These are phyloP conservation scores for Candida endomychidarum DNA, from an alignment of 805 yeast species.

Conservation along the genomic window DNA sequence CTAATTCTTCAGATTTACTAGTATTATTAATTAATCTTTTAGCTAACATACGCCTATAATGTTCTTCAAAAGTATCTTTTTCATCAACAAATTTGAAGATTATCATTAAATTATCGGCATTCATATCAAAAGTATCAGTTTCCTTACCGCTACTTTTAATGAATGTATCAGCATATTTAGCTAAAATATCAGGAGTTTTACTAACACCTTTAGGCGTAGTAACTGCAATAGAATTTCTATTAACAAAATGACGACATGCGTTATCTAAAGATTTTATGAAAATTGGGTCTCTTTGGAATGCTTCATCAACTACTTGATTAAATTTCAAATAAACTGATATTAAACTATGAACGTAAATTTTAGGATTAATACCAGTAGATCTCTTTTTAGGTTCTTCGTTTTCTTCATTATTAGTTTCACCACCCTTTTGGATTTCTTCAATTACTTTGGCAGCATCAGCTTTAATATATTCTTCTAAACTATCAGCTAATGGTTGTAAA, in stretches of 20 bases:
- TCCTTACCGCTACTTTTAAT: slow-evolving; percentile 75
- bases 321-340: slow-evolving; percentile 69
- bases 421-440: slow-evolving; percentile 47
- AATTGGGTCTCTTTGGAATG: slow-evolving; percentile 72
- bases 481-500: slow-evolving; percentile 70
- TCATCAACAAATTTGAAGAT: slow-evolving; percentile 87
- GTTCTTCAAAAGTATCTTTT: slow-evolving; percentile 92
- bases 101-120: slow-evolving; percentile 80
- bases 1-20: slow-evolving; percentile 81
- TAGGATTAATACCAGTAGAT: slow-evolving; percentile 56
- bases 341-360: slow-evolving; percentile 74
- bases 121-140: slow-evolving; percentile 69
- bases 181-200: slow-evolving; percentile 89
- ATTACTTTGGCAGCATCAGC: slow-evolving; percentile 49
- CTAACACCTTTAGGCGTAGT: slow-evolving; percentile 59
- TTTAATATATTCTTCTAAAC: slow-evolving; percentile 72
- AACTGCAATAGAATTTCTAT: slow-evolving; percentile 76
- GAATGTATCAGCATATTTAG: slow-evolving; percentile 82
- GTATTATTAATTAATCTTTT: slow-evolving; percentile 85
- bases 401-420: slow-evolving; percentile 20
- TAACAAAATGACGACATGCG: slow-evolving; percentile 84
- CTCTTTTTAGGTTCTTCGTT: slow-evolving; percentile 20
- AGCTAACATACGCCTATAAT: slow-evolving; percentile 86
- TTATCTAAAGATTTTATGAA: slow-evolving; percentile 86
- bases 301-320: slow-evolving; percentile 57